Evolutionary conservation across 228 moss, liverwort and hornwort genomes (phyloP).

Genomic region (Sphagnum magellanicum): DNA sequence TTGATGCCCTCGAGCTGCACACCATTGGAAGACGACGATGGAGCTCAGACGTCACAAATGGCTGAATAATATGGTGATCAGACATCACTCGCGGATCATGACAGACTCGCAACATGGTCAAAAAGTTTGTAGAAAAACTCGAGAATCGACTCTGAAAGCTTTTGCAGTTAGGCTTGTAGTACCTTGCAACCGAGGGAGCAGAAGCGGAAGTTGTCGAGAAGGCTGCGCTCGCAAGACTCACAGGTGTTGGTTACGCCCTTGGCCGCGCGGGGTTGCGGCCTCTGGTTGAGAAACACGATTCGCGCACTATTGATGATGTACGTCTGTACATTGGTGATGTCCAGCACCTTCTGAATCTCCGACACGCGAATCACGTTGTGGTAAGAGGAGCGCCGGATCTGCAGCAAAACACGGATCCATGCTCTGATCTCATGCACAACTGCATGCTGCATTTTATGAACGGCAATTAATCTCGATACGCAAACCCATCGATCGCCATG

Average conservation of each 20-base stretch:
- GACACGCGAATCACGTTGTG: constrained; percentile 59
- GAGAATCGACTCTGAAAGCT: no score
- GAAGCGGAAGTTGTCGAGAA: constrained; percentile 60
- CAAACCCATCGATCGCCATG: no score
- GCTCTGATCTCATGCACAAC: no score
- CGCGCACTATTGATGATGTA: constrained; percentile 67
- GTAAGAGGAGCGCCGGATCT: constrained; percentile 58
- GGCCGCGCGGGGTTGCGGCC: constrained; percentile 58
- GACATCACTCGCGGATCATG: no score
- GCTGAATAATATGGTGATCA: no score
- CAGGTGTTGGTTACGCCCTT: constrained; percentile 68
- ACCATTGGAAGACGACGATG: background rate
- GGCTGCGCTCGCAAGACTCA: constrained; percentile 60
- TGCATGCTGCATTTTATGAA: no score
- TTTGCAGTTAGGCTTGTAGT: background rate
- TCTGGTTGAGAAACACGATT: constrained; percentile 52
- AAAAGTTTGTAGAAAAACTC: no score
- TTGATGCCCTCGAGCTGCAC: constrained; percentile 50
- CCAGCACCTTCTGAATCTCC: constrained; percentile 55
- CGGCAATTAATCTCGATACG: no score
- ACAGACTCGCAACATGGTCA: no score
- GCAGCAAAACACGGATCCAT: background rate
- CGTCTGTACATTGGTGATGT: constrained; percentile 55
- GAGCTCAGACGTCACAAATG: no score
- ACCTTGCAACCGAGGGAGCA: constrained; percentile 67